phyloP scores from a whole-genome alignment of 495 filamentous ascomycete genomes.

The Hyaloscypha finlandica region DNA sequence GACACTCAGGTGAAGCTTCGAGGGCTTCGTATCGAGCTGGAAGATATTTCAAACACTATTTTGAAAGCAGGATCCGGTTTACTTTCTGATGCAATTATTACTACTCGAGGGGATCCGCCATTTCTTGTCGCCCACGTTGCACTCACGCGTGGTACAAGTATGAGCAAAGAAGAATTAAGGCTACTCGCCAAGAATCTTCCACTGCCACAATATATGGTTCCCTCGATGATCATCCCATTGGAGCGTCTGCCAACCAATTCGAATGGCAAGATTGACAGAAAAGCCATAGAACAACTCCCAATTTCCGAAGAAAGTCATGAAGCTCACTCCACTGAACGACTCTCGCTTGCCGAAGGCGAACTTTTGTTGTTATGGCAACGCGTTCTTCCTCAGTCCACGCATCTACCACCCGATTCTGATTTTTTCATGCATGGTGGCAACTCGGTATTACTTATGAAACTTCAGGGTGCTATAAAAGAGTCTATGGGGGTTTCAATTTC shows the following conservation, averaged over 20 bases:
- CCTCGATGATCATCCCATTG: conserved; percentile 36
- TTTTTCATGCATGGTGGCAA: no score
- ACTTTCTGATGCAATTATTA: conserved; percentile 40
- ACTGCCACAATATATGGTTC: conserved; percentile 33
- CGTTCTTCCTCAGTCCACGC: neutral
- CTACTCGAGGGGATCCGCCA: conserved; percentile 22
- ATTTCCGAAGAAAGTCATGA: neutral
- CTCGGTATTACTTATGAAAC: no score
- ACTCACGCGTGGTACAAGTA: neutral
- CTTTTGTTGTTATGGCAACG: neutral
- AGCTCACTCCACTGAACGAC: no score
- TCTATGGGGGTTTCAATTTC: no score
- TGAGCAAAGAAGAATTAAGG: neutral
- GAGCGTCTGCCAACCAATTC: conserved; percentile 37
- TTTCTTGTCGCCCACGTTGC: conserved; percentile 15
- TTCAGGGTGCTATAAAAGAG: no score
- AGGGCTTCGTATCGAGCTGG: conserved; percentile 53
- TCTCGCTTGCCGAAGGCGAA: neutral
- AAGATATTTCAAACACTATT: conserved; percentile 47
- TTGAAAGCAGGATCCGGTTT: conserved; percentile 31
- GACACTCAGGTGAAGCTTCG: conserved; percentile 54
- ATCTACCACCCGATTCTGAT: no score
- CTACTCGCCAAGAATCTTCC: conserved; percentile 9
- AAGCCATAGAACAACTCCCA: conserved; percentile 13
- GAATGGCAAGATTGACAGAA: conserved; percentile 47